A percentile compares a stretch with the other conserved stretches of the same genome.
phyloP scores from a whole-genome alignment of 306 rosid genomes.

The Canavalia ensiformis region DNA sequence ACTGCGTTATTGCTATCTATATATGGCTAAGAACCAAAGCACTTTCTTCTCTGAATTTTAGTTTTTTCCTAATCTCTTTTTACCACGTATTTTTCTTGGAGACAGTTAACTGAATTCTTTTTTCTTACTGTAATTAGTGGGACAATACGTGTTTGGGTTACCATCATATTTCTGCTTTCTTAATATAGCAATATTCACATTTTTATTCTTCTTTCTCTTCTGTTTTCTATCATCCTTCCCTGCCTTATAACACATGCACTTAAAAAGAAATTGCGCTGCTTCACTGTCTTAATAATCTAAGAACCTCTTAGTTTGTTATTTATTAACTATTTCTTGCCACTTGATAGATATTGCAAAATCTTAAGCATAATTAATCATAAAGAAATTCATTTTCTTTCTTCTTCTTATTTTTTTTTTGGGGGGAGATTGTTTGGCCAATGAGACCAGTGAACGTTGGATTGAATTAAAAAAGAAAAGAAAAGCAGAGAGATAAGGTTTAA shows the following conservation, averaged over 20 bases:
- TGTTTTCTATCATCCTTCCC: not conserved
- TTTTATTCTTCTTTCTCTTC: not conserved
- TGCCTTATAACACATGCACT: slow-evolving; percentile 4
- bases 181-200: slow-evolving; percentile 32
- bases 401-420: not conserved
- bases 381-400: not conserved
- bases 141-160: slow-evolving; percentile 38
- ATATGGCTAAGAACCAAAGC: slow-evolving; percentile 52
- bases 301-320: not conserved
- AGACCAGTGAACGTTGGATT: not conserved
- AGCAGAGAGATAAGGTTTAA: slow-evolving; percentile 2
- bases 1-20: slow-evolving; percentile 43
- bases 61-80: slow-evolving; percentile 53
- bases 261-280: not conserved
- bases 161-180: slow-evolving; percentile 43
- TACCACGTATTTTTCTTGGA: slow-evolving; percentile 28
- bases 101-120: slow-evolving; percentile 39
- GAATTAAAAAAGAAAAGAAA: not conserved
- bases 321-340: slow-evolving; percentile 5
- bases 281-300: slow-evolving; percentile 19
- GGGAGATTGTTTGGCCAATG: not conserved
- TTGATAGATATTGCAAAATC: not conserved
- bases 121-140: slow-evolving; percentile 50
- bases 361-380: slow-evolving; percentile 8
- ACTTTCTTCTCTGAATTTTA: slow-evolving; percentile 57